These are phyloP conservation scores for Penicillium decumbens DNA, from an alignment of 2,329 filamentous ascomycete species.

Conservation along the genomic window DNA sequence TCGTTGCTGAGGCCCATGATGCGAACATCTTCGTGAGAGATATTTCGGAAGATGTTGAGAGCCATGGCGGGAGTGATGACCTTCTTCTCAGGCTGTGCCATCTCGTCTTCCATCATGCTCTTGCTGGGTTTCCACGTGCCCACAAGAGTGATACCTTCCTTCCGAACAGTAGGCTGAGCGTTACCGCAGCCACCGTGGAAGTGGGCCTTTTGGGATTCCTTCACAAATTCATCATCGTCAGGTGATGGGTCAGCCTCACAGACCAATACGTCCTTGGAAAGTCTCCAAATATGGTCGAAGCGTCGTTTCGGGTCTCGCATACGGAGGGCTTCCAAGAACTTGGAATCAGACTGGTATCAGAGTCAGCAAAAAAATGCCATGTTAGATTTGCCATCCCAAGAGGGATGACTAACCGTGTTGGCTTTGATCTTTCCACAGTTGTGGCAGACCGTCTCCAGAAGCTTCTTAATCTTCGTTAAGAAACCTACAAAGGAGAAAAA, in stretches of 20 bases:
- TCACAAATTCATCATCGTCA: slow-evolving; percentile 65
- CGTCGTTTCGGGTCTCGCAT: slow-evolving; percentile 90
- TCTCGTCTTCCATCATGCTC: slow-evolving; percentile 64
- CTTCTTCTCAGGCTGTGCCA: slow-evolving; percentile 70
- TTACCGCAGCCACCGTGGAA: slow-evolving; percentile 92
- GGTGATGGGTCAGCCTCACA: slow-evolving; percentile 74
- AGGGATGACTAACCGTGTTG: slow-evolving; percentile 88
- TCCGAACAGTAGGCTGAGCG: slow-evolving; percentile 78
- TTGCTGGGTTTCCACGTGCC: slow-evolving; percentile 68
- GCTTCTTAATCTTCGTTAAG: slow-evolving; percentile 98
- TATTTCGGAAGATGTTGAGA: slow-evolving; percentile 78
- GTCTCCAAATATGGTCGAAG: slow-evolving; percentile 85
- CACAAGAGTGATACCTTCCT: slow-evolving; percentile 77
- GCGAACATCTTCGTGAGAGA: slow-evolving; percentile 72
- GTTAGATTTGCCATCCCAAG: slow-evolving; percentile 52
- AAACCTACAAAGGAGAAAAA: slow-evolving; percentile 60
- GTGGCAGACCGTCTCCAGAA: slow-evolving; percentile 97
- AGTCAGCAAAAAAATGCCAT: slow-evolving; percentile 47
- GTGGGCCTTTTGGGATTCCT: slow-evolving; percentile 54
- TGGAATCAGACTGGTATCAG: slow-evolving; percentile 67
- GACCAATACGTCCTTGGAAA: slow-evolving; percentile 80
- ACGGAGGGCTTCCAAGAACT: slow-evolving; percentile 74
- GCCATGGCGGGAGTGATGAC: slow-evolving; percentile 78
- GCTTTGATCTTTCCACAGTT: slow-evolving; percentile 97
- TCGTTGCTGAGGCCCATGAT: slow-evolving; percentile 90